These are phyloP conservation scores for Gryganskiella cystojenkinii DNA, from an alignment of 192 early-diverging fungal genomes.

Conservation along the genomic window DNA sequence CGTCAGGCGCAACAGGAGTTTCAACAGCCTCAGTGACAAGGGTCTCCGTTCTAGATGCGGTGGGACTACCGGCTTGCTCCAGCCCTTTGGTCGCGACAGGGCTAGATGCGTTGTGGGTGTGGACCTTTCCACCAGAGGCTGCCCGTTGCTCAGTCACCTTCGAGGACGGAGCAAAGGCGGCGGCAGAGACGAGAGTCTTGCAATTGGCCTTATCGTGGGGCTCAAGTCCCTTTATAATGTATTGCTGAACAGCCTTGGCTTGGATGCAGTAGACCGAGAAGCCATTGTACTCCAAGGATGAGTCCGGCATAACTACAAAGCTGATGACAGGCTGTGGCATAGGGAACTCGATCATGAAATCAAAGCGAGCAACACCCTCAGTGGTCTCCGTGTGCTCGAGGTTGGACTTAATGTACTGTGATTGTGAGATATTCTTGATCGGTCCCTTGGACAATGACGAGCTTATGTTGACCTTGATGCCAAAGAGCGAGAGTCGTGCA, in stretches of 20 bases:
- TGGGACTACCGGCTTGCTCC: conserved; percentile 14
- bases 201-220: conserved; percentile 42
- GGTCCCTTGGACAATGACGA: not conserved
- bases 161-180: conserved; percentile 4
- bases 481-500: conserved; percentile 58
- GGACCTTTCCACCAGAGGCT: conserved; percentile 5
- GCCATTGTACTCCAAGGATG: conserved; percentile 48
- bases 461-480: conserved; percentile 31
- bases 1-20: not conserved
- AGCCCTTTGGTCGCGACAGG: conserved; percentile 20
- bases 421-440: conserved; percentile 5
- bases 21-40: not conserved
- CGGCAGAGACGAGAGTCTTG: conserved; percentile 29
- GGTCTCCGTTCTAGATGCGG: conserved; percentile 16
- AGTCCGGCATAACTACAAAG: conserved; percentile 54
- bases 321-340: conserved; percentile 54
- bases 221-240: conserved; percentile 41
- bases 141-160: conserved; percentile 11
- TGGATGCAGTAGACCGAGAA: conserved; percentile 57
- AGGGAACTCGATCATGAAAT: conserved; percentile 61
- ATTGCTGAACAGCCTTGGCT: conserved; percentile 59
- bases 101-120: conserved; percentile 16
- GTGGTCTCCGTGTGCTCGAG: not conserved
- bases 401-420: conserved; percentile 27
- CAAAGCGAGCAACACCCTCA: conserved; percentile 34